Base-by-base conservation (phyloP, 495 filamentous ascomycete species). In the Apodospora peruviana region DNA sequence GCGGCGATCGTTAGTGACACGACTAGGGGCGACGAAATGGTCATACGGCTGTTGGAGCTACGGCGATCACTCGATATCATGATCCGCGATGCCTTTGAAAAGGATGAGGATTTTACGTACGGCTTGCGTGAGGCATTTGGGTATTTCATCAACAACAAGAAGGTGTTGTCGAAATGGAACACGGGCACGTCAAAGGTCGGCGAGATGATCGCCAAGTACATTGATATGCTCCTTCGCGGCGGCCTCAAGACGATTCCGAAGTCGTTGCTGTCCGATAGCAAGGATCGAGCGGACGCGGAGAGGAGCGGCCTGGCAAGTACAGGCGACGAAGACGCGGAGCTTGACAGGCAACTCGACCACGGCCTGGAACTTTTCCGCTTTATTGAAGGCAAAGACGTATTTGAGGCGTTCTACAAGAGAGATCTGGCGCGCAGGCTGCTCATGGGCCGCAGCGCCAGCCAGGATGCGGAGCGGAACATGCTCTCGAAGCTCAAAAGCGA, bases 331-430 rank as follows among this genome's bases (percentile, higher is more conserved):
- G 91, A 96, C 59, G 81, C 84, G 1, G 90, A 96, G 59, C 76
- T 99, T 38, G 85, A 91, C 53, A 79, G 84, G 40, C 93, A 96
- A 61, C 75, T 99, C 23, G 93, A 97, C 52, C 83, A 90, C 60
- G 90, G 85, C 10, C 73, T 99, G 2, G 91, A 96, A 55, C 75
- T 99, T 5, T 99, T 99, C 75, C 81, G 93, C 4, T 97, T 96
- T 64, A 88, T 99, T 48, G 85, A 96, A 60, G 93, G 94, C 19
- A 99, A 97, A 63, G 90, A 90, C 35, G 90, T 96, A 0, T 99
- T 99, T 57, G 93, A 97, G 58, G 93, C 90, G 4, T 97, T 99
- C 59, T 99, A 99, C 75, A 97, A 97, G 75, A 93, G 88, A 50
- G 91, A 96, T 59, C 81, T 99, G 40, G 91, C 94, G 2, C 79